Evolutionary conservation across 179 eudicot species (phyloP), one percentile per base, ranked within the genome.

Genomic region (Corrigiola litoralis): DNA sequence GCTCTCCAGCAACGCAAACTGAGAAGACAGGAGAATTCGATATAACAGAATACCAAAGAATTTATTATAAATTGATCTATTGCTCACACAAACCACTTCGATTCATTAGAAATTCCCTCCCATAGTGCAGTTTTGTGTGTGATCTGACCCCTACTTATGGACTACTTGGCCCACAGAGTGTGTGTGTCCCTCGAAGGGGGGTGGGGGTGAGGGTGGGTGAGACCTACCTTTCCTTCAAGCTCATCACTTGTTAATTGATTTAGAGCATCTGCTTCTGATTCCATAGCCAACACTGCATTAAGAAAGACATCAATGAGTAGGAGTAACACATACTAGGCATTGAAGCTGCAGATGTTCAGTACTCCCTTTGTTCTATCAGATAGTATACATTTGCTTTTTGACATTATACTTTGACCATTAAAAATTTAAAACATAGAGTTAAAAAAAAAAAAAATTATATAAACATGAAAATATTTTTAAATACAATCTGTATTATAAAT

Each of bases 1-100:
- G 71, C 78, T 78, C 82, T 95, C 99, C 34, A 95, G 81, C 79
- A 91, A 31, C 6, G 97, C 96, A 86, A 95, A 95, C 99, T 95
- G 83, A 61, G 36, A 47, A 72, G 49, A 56, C 49, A 69, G 56
- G 72, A 57, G 62, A 77, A 34, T 63, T 68, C 45, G 49, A 61
- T 9, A 23, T 57, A 48, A 36, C 38, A 20, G 32, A 58, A 36
- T 6, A 17, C 47, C 16, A 45, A 16, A 4, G 23, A 45, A 11
- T n/a, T n/a, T n/a, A n/a, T n/a, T n/a, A n/a, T n/a, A n/a, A n/a
- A n/a, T n/a, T n/a, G n/a, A n/a, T n/a, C n/a, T n/a, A n/a, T n/a
- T n/a, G n/a, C n/a, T n/a, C n/a, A n/a, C n/a, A n/a, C n/a, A n/a
- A n/a, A n/a, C n/a, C n/a, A n/a, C n/a, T n/a, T n/a, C n/a, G n/a